A percentile compares a stretch with the other conserved stretches of the same genome.
Conservation (phyloP, 2,329 filamentous ascomycete species). For the Chrysosporium keratinophilum region DNA sequence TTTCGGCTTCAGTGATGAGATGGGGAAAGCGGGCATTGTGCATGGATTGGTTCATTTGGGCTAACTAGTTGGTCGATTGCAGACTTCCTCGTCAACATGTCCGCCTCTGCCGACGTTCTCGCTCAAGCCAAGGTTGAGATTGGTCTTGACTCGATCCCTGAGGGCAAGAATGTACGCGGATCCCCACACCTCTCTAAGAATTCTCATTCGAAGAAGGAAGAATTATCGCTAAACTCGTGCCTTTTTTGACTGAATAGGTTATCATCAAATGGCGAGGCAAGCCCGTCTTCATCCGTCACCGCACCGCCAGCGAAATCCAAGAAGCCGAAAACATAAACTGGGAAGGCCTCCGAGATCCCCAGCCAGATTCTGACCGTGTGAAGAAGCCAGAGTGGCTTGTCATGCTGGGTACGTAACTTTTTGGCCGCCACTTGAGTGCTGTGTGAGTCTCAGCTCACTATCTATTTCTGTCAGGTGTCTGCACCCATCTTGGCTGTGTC, state of each 20-base stretch:
- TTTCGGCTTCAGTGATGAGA: neutral
- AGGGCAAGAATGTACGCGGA: constrained; percentile 96
- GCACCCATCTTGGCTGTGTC: constrained; percentile 98
- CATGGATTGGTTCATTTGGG: neutral
- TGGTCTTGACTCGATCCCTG: constrained; percentile 80
- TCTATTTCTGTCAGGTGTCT: constrained; percentile 57
- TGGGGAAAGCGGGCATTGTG: neutral
- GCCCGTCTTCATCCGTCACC: constrained; percentile 99
- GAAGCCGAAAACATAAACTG: constrained; percentile 86
- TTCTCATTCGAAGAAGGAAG: neutral
- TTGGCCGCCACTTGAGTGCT: constrained; percentile 18
- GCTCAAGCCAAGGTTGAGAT: constrained; percentile 99
- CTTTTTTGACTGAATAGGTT: constrained; percentile 46
- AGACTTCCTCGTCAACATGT: constrained; percentile 99
- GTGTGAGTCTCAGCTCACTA: neutral
- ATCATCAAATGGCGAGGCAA: constrained; percentile 99
- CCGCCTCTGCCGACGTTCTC: constrained; percentile 92
- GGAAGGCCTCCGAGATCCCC: constrained; percentile 75
- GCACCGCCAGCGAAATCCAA: constrained; percentile 83
- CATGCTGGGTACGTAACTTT: constrained; percentile 66
- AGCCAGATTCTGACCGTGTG: constrained; percentile 82
- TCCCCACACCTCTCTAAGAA: constrained; percentile 10
- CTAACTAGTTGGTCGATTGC: constrained; percentile 19
- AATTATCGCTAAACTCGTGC: neutral
- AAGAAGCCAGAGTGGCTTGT: constrained; percentile 98